Conservation (phyloP, 768 basidiomycete species). For the Naganishia friedmannii region DNA sequence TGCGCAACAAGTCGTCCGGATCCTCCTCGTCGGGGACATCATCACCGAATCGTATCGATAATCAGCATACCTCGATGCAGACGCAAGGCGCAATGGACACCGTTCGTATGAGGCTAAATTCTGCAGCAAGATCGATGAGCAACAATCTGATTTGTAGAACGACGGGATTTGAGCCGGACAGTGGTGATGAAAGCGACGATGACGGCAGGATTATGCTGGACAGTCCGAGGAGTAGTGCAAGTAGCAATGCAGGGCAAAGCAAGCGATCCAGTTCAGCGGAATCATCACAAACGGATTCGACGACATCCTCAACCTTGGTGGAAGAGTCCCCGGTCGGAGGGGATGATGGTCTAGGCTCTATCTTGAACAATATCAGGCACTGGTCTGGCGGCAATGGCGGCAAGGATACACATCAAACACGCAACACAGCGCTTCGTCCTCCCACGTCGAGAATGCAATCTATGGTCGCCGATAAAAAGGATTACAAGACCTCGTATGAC, state of each 20-base stretch:
- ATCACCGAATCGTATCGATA: background rate
- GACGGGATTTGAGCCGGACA: constrained; percentile 5
- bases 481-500: constrained; percentile 1
- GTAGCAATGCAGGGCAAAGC: background rate
- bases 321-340: background rate
- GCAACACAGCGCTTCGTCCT: background rate
- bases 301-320: background rate
- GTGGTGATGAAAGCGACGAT: background rate
- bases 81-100: background rate
- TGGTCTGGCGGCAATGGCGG: background rate
- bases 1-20: background rate
- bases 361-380: background rate
- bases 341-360: constrained; percentile 15
- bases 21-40: background rate
- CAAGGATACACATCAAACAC: background rate
- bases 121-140: constrained; percentile 12
- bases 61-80: constrained; percentile 7
- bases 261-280: constrained; percentile 1
- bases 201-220: background rate
- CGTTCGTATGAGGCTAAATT: constrained; percentile 2
- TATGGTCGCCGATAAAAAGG: background rate
- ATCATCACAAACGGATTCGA: background rate
- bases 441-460: constrained; percentile 7
- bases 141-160: constrained; percentile 8
- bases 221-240: background rate